phyloP scores from a whole-genome alignment of 2,329 filamentous ascomycete genomes.

The Claviceps africana region DNA sequence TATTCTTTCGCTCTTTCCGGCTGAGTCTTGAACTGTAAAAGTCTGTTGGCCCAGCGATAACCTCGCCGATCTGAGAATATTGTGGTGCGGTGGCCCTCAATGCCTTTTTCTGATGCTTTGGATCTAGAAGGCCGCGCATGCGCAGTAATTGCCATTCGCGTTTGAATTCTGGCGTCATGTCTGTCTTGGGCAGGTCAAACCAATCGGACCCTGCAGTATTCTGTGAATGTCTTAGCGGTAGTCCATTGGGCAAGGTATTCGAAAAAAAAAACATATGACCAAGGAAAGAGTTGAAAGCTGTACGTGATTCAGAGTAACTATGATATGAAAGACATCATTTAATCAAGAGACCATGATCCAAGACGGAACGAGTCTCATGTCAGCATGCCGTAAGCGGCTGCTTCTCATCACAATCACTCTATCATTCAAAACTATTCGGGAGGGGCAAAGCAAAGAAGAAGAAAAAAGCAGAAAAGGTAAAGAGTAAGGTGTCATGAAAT shows the following conservation, averaged over 20 bases:
- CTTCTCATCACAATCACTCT: conserved; percentile 27
- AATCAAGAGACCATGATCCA: conserved; percentile 41
- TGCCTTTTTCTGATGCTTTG: conserved; percentile 89
- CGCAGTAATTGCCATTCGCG: conserved; percentile 79
- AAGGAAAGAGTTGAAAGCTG: background rate
- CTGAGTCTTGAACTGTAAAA: conserved; percentile 68
- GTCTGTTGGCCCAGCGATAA: conserved; percentile 80
- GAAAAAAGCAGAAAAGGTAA: background rate
- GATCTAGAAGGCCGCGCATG: conserved; percentile 78
- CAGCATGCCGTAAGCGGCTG: conserved; percentile 22
- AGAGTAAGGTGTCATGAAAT: no score
- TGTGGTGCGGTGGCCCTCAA: conserved; percentile 53
- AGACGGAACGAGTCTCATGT: conserved; percentile 26
- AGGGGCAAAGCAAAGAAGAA: background rate
- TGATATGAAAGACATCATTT: conserved; percentile 43
- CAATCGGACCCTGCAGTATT: conserved; percentile 64
- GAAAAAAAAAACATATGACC: background rate
- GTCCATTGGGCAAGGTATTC: background rate
- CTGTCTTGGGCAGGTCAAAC: conserved; percentile 78
- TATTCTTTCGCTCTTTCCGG: conserved; percentile 78
- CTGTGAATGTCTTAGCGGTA: conserved; percentile 14
- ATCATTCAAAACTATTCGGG: background rate
- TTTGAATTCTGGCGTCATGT: conserved; percentile 72
- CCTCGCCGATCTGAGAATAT: conserved; percentile 77
- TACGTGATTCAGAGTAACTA: conserved; percentile 57